Base-by-base conservation (phyloP, 169 alveolate species). In the Plasmodium gaboni region DNA sequence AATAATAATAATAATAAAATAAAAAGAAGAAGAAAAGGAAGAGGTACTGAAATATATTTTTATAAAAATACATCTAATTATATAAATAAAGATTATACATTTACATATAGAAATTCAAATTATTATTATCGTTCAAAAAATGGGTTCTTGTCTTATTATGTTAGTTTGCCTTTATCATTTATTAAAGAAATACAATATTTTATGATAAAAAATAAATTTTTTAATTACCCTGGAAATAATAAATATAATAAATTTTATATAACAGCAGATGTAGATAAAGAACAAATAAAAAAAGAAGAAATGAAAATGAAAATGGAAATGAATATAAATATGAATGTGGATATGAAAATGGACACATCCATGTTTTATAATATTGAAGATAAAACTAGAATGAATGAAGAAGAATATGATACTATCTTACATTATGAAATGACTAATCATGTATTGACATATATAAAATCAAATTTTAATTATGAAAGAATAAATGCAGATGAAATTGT, bases 41-140 rank as follows among this genome's bases (percentile, higher is more conserved):
- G 59, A 19, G 67, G 89, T 3, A 78, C 48, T 13, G 89, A 64
- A 22, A 22, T 78, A n/a, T 32, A 78, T 19, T 60, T 78, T 4
- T 59, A 78, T 70, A 78, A 78, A 24, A 78, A 78, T 44, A 78
- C 89, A 10, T 19, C 50, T 32, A 78, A 78, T 59, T 64, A 78
- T 48, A 15, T 42, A 28, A 78, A 59, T 46, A 50, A 78, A 51
- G 89, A 78, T 3, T 65, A 48, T 70, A 78, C 89, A 0, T 78
- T 78, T 64, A 48, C 89, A 1, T 78, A 78, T 38, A 44, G 64
- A 9, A 78, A 78, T 42, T 78, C 89, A 0, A 78, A 78, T 19
- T 78, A n/a, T 48, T 78, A 64, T 15, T 78, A 65, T 57, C n/a
- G 26, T 8, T 65, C 64, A 6, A 28, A 69, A 78, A 78, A 78